Conservation (phyloP, 768 basidiomycete species). For the Trametes villosa region DNA sequence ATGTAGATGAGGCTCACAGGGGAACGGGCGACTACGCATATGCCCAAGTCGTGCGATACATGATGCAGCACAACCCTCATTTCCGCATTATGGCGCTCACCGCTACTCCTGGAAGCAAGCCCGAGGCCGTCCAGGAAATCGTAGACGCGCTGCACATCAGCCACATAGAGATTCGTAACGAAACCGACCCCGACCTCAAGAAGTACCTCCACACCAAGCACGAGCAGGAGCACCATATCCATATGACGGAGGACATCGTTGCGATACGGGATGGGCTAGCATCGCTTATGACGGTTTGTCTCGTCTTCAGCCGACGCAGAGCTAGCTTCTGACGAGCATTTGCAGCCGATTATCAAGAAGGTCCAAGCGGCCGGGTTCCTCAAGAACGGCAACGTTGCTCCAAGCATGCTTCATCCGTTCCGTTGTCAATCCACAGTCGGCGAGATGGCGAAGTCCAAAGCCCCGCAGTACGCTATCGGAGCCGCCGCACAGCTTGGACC, state of each 20-base stretch:
- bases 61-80: constrained; percentile 94
- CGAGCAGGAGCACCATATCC: constrained; percentile 77
- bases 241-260: constrained; percentile 68
- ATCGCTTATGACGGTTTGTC: constrained; percentile 73
- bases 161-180: constrained; percentile 92
- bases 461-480: constrained; percentile 53
- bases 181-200: constrained; percentile 84
- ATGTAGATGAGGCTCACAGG: constrained; percentile 89
- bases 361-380: constrained; percentile 48
- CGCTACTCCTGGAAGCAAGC: constrained; percentile 88
- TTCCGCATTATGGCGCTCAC: constrained; percentile 93
- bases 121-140: constrained; percentile 86
- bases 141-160: constrained; percentile 96
- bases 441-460: constrained; percentile 37
- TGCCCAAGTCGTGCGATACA: constrained; percentile 80
- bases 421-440: constrained; percentile 50
- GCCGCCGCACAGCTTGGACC: constrained; percentile 55
- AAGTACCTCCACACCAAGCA: constrained; percentile 90
- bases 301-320: constrained; percentile 1
- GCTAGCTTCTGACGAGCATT: constrained; percentile 20
- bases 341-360: constrained; percentile 41
- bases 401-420: constrained; percentile 70
- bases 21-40: constrained; percentile 95
- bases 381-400: constrained; percentile 48
- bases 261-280: constrained; percentile 70